These are phyloP conservation scores for Colletotrichum tanaceti DNA, from an alignment of 2,329 filamentous ascomycete genomes.

Conservation along the genomic window DNA sequence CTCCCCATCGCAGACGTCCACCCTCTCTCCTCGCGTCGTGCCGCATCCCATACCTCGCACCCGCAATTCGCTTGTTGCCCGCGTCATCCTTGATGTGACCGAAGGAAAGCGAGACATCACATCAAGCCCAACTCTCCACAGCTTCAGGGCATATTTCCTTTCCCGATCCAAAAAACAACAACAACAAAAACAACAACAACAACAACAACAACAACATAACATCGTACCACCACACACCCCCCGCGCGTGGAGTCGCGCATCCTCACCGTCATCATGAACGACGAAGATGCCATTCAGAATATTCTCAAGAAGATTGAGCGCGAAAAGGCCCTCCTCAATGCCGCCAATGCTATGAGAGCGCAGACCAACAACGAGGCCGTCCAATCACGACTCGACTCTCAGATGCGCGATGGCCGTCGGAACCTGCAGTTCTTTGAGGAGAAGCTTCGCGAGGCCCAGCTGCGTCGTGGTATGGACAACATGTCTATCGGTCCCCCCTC, in stretches of 20 bases:
- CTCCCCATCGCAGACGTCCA: slow-evolving; percentile 6
- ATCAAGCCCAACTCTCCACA: not conserved
- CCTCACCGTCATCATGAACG: slow-evolving; percentile 65
- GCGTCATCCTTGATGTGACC: slow-evolving; percentile 7
- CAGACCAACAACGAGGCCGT: slow-evolving; percentile 95
- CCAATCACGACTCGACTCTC: slow-evolving; percentile 88
- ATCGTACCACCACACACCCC: slow-evolving; percentile 31
- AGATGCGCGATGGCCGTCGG: slow-evolving; percentile 91
- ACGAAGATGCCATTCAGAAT: slow-evolving; percentile 76
- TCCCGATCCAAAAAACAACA: not conserved
- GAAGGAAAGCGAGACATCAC: slow-evolving; percentile 5
- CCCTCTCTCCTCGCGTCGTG: slow-evolving; percentile 1
- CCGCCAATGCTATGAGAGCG: slow-evolving; percentile 93
- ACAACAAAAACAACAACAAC: too few species aligned
- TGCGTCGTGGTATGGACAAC: slow-evolving; percentile 78
- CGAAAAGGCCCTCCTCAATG: slow-evolving; percentile 94
- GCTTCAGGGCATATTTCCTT: slow-evolving; percentile 9
- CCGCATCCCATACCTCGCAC: slow-evolving; percentile 12
- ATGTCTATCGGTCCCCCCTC: slow-evolving; percentile 70
- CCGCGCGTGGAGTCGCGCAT: slow-evolving; percentile 52
- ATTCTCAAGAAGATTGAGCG: slow-evolving; percentile 98
- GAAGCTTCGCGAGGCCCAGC: slow-evolving; percentile 86
- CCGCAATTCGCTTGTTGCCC: not conserved
- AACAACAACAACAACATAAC: too few species aligned
- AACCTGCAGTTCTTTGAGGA: slow-evolving; percentile 98